A percentile compares a stretch with the other conserved stretches of the same genome.
Evolutionary conservation across 345 rosid genomes (phyloP).

Genomic region (Syzygium aqueum): DNA sequence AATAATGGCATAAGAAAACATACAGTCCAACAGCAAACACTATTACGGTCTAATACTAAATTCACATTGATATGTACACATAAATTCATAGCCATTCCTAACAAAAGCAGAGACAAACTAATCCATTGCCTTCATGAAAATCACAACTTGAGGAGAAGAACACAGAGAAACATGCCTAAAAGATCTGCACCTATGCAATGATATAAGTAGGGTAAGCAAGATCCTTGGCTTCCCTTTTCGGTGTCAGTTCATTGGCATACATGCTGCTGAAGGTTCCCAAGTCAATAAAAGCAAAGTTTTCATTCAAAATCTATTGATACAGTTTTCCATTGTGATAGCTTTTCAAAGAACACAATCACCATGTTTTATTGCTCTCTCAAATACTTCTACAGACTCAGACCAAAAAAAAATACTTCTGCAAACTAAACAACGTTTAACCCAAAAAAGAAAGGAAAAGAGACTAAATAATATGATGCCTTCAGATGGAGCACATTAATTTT

Average conservation of each 20-base stretch:
- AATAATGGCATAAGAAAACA: not conserved
- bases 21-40: not conserved
- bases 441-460: not conserved
- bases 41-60: not conserved
- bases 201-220: not conserved
- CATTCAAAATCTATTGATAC: not conserved
- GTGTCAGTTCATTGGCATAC: not conserved
- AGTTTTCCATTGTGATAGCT: not conserved
- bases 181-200: not conserved
- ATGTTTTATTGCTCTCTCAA: not conserved
- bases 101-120: not conserved
- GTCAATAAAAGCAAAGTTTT: not conserved
- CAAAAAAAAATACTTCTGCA: not conserved
- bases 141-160: not conserved
- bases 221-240: not conserved
- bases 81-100: not conserved
- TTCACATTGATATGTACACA: not conserved
- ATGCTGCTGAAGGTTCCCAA: not conserved
- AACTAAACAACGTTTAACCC: not conserved
- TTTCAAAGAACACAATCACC: not conserved
- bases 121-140: not conserved
- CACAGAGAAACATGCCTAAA: not conserved
- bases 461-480: not conserved
- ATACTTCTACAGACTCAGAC: not conserved
- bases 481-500: not conserved